Evolutionary conservation across 2,329 filamentous ascomycete genomes (phyloP).

Genomic region (Drechslerella coelobrocha): DNA sequence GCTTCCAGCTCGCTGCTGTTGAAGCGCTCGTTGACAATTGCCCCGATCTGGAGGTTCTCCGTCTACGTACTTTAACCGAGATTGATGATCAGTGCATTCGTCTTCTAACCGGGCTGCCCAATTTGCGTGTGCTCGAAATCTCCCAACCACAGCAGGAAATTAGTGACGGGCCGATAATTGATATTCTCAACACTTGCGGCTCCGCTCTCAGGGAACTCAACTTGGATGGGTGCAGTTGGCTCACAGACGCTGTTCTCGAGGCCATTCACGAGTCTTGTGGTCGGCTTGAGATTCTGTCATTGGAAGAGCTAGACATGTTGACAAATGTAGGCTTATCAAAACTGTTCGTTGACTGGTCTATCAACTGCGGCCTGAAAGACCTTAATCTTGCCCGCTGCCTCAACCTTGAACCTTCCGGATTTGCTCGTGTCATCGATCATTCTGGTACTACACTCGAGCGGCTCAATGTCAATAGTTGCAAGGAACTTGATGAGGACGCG

Average conservation of each 20-base stretch:
- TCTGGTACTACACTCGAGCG: slow-evolving; percentile 50
- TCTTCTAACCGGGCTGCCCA: slow-evolving; percentile 49
- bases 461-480: slow-evolving; percentile 53
- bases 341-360: slow-evolving; percentile 52
- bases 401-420: slow-evolving; percentile 41
- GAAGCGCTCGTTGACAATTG: slow-evolving; percentile 53
- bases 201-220: slow-evolving; percentile 52
- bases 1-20: slow-evolving; percentile 50
- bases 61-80: slow-evolving; percentile 49
- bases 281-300: slow-evolving; percentile 49
- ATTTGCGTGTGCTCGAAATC: slow-evolving; percentile 53
- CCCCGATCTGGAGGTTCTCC: slow-evolving; percentile 52
- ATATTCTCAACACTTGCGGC: slow-evolving; percentile 52
- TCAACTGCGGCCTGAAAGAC: slow-evolving; percentile 50
- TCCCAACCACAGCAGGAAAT: slow-evolving; percentile 48
- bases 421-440: slow-evolving; percentile 50
- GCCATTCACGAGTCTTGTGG: slow-evolving; percentile 52
- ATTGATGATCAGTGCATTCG: slow-evolving; percentile 51
- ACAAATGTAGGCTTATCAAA: slow-evolving; percentile 50
- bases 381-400: slow-evolving; percentile 46
- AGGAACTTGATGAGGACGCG: slow-evolving; percentile 33
- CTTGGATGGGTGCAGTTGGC: slow-evolving; percentile 46
- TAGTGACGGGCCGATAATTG: slow-evolving; percentile 51
- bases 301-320: slow-evolving; percentile 50
- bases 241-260: slow-evolving; percentile 46